Conservation (phyloP, 164 flowering plant genomes). For the Taxillus chinensis region DNA sequence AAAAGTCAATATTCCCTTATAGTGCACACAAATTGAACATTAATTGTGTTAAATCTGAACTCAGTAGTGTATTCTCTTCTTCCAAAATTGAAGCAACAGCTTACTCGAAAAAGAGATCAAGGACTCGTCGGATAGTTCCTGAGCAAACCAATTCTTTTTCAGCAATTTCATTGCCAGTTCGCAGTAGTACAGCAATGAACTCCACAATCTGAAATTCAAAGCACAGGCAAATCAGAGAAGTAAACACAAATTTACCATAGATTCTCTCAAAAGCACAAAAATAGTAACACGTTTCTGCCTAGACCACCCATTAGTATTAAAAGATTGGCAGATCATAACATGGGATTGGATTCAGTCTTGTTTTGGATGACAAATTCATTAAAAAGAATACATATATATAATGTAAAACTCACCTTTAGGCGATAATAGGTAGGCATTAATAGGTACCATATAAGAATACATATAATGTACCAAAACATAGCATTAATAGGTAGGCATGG, state of each 20-base stretch:
- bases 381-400: background rate
- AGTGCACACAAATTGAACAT: background rate
- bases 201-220: constrained; percentile 63
- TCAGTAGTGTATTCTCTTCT: no score
- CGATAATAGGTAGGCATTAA: no score
- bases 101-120: constrained; percentile 86
- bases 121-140: constrained; percentile 58
- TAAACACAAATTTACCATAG: background rate
- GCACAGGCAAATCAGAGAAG: background rate
- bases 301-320: no score
- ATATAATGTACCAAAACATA: no score
- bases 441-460: no score
- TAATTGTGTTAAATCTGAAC: no score
- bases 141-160: constrained; percentile 65
- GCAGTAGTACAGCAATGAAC: constrained; percentile 67
- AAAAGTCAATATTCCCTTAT: background rate
- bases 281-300: no score
- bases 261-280: background rate
- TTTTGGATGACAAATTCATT: no score
- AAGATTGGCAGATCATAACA: no score
- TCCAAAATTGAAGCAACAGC: constrained; percentile 8
- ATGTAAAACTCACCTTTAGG: constrained; percentile 46
- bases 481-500: no score
- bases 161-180: constrained; percentile 61
- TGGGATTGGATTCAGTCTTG: no score